Conservation (phyloP, 2,329 filamentous ascomycete genomes). For the Fusarium marasasianum region DNA sequence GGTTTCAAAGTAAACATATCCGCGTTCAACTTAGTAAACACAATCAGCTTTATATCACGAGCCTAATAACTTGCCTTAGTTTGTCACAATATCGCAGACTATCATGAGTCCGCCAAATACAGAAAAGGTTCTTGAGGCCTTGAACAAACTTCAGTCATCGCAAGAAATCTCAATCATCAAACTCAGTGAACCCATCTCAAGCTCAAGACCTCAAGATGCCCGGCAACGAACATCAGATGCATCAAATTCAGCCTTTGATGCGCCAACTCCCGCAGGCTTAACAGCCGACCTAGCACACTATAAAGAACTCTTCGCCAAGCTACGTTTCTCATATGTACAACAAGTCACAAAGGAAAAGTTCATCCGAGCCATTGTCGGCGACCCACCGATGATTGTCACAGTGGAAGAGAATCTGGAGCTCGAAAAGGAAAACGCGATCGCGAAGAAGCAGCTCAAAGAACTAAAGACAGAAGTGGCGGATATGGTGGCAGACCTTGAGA, state of each 20-base stretch:
- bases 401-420: constrained; percentile 83
- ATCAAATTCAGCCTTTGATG: constrained; percentile 71
- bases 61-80: neutral
- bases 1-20: constrained; percentile 53
- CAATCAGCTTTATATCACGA: neutral
- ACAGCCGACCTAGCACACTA: constrained; percentile 89
- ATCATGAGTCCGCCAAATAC: constrained; percentile 47
- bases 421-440: constrained; percentile 72
- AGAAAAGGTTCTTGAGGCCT: constrained; percentile 55
- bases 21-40: constrained; percentile 3
- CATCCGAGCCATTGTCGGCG: constrained; percentile 88
- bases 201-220: constrained; percentile 53
- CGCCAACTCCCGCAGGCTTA: constrained; percentile 77
- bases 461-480: constrained; percentile 82
- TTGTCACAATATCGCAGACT: too few relatives aligned
- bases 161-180: constrained; percentile 78
- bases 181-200: constrained; percentile 78
- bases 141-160: constrained; percentile 64
- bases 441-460: constrained; percentile 80
- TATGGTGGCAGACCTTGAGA: constrained; percentile 78
- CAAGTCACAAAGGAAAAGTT: constrained; percentile 99
- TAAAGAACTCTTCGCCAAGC: constrained; percentile 93
- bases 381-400: constrained; percentile 86
- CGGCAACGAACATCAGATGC: constrained; percentile 75
- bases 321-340: constrained; percentile 97